These are phyloP conservation scores for Penicillium sclerotiorum DNA, from an alignment of 2,329 filamentous ascomycete genomes.

Conservation along the genomic window DNA sequence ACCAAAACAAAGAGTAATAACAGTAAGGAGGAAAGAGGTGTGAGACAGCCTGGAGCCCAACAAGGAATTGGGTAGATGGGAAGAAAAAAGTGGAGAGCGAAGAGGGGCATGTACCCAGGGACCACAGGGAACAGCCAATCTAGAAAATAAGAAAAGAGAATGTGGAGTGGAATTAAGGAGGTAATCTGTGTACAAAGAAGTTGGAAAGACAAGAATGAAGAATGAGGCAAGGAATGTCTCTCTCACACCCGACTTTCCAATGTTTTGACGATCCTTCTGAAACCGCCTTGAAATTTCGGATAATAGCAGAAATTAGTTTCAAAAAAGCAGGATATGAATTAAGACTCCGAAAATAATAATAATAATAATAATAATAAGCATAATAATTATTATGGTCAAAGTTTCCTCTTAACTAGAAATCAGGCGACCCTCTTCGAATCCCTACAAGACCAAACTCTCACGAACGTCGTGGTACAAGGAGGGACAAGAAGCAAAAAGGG, in stretches of 20 bases:
- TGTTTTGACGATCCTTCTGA: constrained; percentile 1
- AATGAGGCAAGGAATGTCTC: constrained; percentile 13
- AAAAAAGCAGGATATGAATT: not conserved
- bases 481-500: no score
- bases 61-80: not conserved
- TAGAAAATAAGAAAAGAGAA: not conserved
- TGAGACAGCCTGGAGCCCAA: constrained; percentile 7
- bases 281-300: not conserved
- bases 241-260: constrained; percentile 3
- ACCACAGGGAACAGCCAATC: not conserved
- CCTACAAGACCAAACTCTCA: not conserved
- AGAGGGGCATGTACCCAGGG: constrained; percentile 6
- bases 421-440: not conserved
- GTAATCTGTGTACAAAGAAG: not conserved
- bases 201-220: not conserved
- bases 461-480: constrained; percentile 1
- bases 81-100: constrained; percentile 6
- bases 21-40: constrained; percentile 1
- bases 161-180: not conserved
- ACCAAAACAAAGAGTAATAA: not conserved
- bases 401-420: not conserved
- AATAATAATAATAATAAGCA: not conserved
- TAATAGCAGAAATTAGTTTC: no score
- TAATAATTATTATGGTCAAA: not conserved
- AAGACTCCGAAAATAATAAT: not conserved